Evolutionary conservation across 179 eudicot species (phyloP), one percentile per base, ranked within the genome.

Genomic region (Amaranthus tricolor): DNA sequence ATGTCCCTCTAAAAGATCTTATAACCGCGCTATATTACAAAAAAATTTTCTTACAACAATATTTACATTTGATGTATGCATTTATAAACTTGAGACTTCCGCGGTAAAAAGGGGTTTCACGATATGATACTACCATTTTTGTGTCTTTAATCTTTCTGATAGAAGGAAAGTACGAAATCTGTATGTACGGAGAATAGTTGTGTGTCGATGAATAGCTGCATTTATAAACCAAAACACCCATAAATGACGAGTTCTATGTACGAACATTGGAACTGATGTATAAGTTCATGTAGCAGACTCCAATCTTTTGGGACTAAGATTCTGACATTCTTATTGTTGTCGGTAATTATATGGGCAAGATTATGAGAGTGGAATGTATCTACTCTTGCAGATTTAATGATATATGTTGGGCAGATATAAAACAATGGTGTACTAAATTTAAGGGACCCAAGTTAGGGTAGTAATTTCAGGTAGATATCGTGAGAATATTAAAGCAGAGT

Each of bases 171-270:
- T 66, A 87, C 92, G 71, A 90, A 89, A 85, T 94, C 98, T 19
- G 98, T 94, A 84, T 89, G 98, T 78, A 92, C 98, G 67, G 97
- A 92, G 87, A 94, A 94, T 78, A 94, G 85, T 72, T 94, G 97
- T 43, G 97, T 92, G 76, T 92, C 95, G 77, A 89, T 77, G 47
- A 94, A 94, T 59, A 82, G 90, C 98, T 94, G 98, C 84, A 80
- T 52, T 20, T 8, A 63, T 13, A 43, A 65, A 52, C 20, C 1
- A 20, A 67, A 14, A 63, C 56, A 43, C 47, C 10, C 8, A 63
- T 21, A 56, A 52, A 61, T 81, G 11, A 78, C 64, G n/a, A 72
- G 49, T 62, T 4, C 12, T 47, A 1, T 31, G 40, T 31, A 31
- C 40, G 40, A 31, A 1, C 40, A 31, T 1, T 31, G 40, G 3